A percentile compares a stretch with the other conserved stretches of the same genome.
Conservation (phyloP, 768 basidiomycete species). For the Myochromella boudieri region DNA sequence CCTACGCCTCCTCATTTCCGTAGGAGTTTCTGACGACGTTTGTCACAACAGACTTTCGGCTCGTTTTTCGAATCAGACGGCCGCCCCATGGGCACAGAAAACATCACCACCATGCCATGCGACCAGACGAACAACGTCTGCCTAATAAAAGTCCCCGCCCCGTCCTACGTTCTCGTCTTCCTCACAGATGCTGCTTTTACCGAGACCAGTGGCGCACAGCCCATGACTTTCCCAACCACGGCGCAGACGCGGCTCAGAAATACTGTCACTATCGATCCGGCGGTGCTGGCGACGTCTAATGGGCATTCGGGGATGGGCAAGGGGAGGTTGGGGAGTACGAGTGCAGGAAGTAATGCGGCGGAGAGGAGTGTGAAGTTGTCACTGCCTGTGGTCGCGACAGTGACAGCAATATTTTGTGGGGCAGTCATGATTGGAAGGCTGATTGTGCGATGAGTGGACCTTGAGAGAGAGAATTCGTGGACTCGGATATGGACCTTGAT, state of each 20-base stretch:
- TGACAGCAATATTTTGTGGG: not conserved
- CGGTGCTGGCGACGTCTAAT: constrained; percentile 55
- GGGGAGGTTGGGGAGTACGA: constrained; percentile 30
- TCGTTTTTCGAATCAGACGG: constrained; percentile 65
- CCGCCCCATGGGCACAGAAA: constrained; percentile 47
- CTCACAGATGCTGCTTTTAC: constrained; percentile 40
- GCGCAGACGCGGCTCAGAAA: constrained; percentile 54
- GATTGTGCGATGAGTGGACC: not conserved
- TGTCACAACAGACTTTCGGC: constrained; percentile 59
- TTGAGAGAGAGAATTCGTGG: too few species aligned
- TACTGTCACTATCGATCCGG: constrained; percentile 54
- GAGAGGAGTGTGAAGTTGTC: not conserved
- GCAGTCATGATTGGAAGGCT: not conserved
- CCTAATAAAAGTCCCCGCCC: constrained; percentile 62
- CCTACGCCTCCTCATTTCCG: too few species aligned
- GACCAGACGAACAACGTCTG: constrained; percentile 51
- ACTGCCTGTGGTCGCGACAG: not conserved
- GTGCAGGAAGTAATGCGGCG: constrained; percentile 24
- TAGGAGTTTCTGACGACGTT: not conserved
- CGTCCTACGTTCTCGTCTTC: constrained; percentile 72
- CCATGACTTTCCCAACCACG: constrained; percentile 52
- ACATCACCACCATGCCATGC: constrained; percentile 58
- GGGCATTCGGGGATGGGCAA: constrained; percentile 33
- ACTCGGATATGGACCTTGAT: not conserved
- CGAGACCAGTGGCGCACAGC: constrained; percentile 32